Base-by-base conservation (phyloP, 768 basidiomycete species). In the Lactifluus hygrophoroides region DNA sequence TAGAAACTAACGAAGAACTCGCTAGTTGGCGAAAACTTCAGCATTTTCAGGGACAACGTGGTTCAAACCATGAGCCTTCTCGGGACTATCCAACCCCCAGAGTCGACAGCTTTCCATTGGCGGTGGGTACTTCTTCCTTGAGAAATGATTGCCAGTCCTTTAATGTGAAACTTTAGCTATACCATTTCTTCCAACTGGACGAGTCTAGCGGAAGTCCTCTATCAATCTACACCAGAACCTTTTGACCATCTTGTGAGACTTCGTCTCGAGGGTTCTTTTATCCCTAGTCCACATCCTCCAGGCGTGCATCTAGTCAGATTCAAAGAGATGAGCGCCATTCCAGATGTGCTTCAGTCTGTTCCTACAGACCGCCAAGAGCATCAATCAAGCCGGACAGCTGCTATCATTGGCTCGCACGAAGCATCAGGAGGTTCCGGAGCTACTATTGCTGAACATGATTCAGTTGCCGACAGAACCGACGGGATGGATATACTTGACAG, bases 241-340 rank as follows among this genome's bases (percentile, higher is more conserved):
- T 56, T 60, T 23, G 58, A 60, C 23, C 35, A 25, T 11, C 53
- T 60, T 40, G 37, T 56, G 14, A 47, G 35, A 35, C 54, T 60
- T 14, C 43, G 19, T 21, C 37, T 32, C 0, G 35, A 44, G 9
- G 25, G 23, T n/a, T 51, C 50, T 21, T 16, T 17, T 37, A n/a
- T n/a, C n/a, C n/a, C 13, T n/a, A 17, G 11, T 37, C 54, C 27
- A 37, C 28, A 37, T 17, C 48, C 48, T 3, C 32, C 7, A 2
- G 23, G 54, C 23, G 58, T 56, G 3, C 34, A 56, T 19, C 25
- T 50, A 5, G 16, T 40, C 28, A 17, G 44, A 16, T 60, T 60
- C 27, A 21, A 19, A 3, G 28, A 51, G 8, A 40, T 32, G 30
- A 19, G 16, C 4, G 10, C 27, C 7, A 56, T 60, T 17, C 54